Conservation (phyloP, 495 filamentous ascomycete species). For the Tuber borchii region DNA sequence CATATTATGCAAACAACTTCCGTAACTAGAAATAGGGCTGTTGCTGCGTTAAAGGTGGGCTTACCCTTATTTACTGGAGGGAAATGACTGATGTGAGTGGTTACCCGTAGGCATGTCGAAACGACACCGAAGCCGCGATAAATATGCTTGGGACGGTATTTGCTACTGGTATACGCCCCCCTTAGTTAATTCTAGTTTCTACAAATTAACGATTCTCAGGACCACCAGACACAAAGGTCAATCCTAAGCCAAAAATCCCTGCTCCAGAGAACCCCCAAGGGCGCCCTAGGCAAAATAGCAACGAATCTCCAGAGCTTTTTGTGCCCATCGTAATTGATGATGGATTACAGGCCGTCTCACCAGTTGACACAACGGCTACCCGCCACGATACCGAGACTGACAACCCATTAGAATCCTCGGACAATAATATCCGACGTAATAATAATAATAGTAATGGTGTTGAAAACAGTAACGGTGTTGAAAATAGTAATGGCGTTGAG, state of each 20-base stretch:
- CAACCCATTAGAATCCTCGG: neutral
- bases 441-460: neutral
- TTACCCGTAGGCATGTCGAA: neutral
- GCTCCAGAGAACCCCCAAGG: neutral
- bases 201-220: neutral
- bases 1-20: neutral
- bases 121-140: neutral
- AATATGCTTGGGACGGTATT: neutral
- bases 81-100: slow-evolving; percentile 5
- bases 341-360: neutral
- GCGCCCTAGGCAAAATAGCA: neutral
- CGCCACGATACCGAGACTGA: neutral
- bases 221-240: neutral
- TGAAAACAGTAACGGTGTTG: neutral
- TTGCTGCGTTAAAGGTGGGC: neutral
- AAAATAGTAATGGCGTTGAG: neutral
- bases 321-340: neutral
- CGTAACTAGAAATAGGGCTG: neutral
- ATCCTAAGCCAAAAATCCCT: neutral
- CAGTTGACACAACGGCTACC: neutral
- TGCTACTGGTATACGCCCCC: neutral
- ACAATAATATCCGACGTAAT: neutral
- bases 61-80: neutral
- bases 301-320: neutral
- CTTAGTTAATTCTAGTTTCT: neutral